Evolutionary conservation across 192 early-diverging fungal species (phyloP).

Genomic region (Podila epigama): DNA sequence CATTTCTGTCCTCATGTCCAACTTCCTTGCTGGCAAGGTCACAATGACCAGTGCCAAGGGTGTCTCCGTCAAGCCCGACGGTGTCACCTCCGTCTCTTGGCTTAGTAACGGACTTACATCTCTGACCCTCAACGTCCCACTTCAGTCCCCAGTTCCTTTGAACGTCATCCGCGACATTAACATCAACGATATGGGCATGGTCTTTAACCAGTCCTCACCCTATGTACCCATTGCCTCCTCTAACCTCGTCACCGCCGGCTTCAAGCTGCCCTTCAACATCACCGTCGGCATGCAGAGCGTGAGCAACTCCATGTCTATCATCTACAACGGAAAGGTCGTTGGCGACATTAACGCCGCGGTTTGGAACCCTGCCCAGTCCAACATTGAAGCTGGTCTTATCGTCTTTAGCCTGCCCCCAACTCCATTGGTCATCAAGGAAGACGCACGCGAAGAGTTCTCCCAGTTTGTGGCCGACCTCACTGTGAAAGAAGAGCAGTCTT

Average conservation of each 20-base stretch:
- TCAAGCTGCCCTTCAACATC: slow-evolving; percentile 69
- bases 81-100: slow-evolving; percentile 52
- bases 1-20: slow-evolving; percentile 57
- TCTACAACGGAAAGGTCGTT: slow-evolving; percentile 30
- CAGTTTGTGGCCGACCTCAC: slow-evolving; percentile 59
- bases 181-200: slow-evolving; percentile 61
- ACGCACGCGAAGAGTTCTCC: slow-evolving; percentile 55
- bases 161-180: slow-evolving; percentile 59
- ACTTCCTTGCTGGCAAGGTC: slow-evolving; percentile 56
- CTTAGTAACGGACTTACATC: slow-evolving; percentile 55
- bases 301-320: slow-evolving; percentile 56
- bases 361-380: slow-evolving; percentile 39
- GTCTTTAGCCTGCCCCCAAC: slow-evolving; percentile 54
- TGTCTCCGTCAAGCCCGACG: slow-evolving; percentile 58
- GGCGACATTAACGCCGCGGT: slow-evolving; percentile 33
- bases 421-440: slow-evolving; percentile 51
- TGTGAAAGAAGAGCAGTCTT: slow-evolving; percentile 42
- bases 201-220: slow-evolving; percentile 49
- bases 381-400: slow-evolving; percentile 51
- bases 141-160: slow-evolving; percentile 44
- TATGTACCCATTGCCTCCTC: slow-evolving; percentile 55
- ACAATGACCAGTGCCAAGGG: slow-evolving; percentile 57
- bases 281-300: slow-evolving; percentile 60
- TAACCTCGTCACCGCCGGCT: slow-evolving; percentile 52
- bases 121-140: slow-evolving; percentile 56